Base-by-base conservation (phyloP, 176 grass and related monocot species). In the Olyra latifolia region DNA sequence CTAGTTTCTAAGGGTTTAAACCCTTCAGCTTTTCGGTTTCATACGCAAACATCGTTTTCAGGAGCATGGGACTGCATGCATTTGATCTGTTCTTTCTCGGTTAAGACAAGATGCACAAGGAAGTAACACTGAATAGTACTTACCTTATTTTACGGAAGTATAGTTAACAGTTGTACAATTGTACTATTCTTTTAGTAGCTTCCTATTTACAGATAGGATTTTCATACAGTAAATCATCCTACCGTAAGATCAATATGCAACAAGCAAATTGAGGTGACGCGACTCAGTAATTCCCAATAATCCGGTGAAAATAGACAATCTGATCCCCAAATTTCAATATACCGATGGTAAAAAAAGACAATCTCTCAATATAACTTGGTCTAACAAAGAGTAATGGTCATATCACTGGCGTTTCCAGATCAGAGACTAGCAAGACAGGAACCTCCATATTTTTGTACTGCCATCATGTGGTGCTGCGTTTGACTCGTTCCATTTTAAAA, bases 171-270 rank as follows among this genome's bases (percentile, higher is more conserved):
- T 13, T n/a, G 25, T 64, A 77, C 56, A 58, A 43, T 46, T 64
- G 56, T 46, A 47, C 25, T 15, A n/a, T 47, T 55, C 72, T 77
- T 58, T 29, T 11, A 59, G 68, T 29, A 73, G 8, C 30, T 73
- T 88, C 74, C 74, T 83, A 88, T 79, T 60, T 67, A 73, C 86
- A 50, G 12, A 67, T 23, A 50, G 80, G 66, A 50, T 30, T 42
- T 27, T 44, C 74, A 30, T 25, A 57, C 29, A 83, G 0, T 29
- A 29, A 3, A 28, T 8, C 61, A 60, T 50, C 59, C 66, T 29
- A 52, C 52, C 41, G 42, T 24, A 41, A 88, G 74, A 49, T 20
- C 14, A 72, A 48, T 17, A 41, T 69, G 58, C 54, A 75, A 13
- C 43, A 61, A 58, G 3, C 9, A 69, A n/a, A n/a, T n/a, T n/a